Evolutionary conservation across 2,329 filamentous ascomycete genomes (phyloP).

Genomic region (Ophiostoma sp.): DNA sequence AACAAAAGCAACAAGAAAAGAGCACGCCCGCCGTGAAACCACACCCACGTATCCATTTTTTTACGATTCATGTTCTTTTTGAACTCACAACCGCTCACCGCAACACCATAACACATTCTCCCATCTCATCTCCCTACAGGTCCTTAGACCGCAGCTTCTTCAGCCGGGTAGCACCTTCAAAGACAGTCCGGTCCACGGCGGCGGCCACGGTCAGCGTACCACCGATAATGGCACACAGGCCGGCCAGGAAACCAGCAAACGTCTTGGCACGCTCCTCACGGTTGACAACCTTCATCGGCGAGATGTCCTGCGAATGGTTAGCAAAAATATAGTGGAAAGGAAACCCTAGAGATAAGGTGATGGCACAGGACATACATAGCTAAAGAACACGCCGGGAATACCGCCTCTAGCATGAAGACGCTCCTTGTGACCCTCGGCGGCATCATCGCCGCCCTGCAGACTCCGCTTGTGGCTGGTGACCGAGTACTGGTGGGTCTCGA

Average conservation of each 20-base stretch:
- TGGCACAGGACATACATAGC: slow-evolving; percentile 68
- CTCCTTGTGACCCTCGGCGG: slow-evolving; percentile 87
- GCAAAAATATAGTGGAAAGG: not conserved
- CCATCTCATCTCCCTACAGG: slow-evolving; percentile 40
- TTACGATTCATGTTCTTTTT: not conserved
- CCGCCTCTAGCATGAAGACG: slow-evolving; percentile 84
- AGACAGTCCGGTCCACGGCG: slow-evolving; percentile 85
- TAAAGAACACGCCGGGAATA: slow-evolving; percentile 98
- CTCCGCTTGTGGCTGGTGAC: slow-evolving; percentile 96
- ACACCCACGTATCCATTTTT: not conserved
- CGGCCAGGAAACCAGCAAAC: slow-evolving; percentile 88
- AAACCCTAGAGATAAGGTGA: not conserved
- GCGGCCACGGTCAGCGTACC: slow-evolving; percentile 95
- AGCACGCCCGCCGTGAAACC: not conserved
- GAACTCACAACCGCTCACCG: not conserved
- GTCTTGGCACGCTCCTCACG: slow-evolving; percentile 86
- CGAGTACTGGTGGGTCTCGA: slow-evolving; percentile 98
- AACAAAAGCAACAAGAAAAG: not conserved
- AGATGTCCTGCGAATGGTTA: slow-evolving; percentile 70
- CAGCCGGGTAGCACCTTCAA: slow-evolving; percentile 80
- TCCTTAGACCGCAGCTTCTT: slow-evolving; percentile 80
- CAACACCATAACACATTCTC: not conserved
- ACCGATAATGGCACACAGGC: slow-evolving; percentile 90
- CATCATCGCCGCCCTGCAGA: slow-evolving; percentile 77
- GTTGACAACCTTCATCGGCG: slow-evolving; percentile 99